Conservation (phyloP, 1,284 basidiomycete genomes). For the Mycena citricolor region DNA sequence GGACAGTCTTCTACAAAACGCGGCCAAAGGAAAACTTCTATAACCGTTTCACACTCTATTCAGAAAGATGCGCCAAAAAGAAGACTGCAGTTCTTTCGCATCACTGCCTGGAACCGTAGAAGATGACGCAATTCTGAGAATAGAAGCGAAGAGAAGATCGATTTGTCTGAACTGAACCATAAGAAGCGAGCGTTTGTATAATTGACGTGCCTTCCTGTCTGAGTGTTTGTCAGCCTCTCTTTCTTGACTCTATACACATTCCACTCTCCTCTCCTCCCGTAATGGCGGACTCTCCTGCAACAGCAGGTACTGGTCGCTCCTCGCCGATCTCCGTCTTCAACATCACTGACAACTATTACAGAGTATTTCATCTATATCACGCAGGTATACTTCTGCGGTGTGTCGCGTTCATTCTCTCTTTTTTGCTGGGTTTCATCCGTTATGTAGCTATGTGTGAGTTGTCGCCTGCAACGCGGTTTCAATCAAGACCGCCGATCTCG, state of each 20-base stretch:
- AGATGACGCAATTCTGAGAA: slow-evolving; percentile 15
- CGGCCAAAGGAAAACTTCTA: too few species aligned
- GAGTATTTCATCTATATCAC: slow-evolving; percentile 55
- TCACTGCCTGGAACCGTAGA: slow-evolving; percentile 3
- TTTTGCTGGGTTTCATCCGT: slow-evolving; percentile 26
- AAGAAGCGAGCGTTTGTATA: too few species aligned
- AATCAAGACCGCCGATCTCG: slow-evolving; percentile 27
- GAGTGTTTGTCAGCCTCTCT: slow-evolving; percentile 8
- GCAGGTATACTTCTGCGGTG: slow-evolving; percentile 81
- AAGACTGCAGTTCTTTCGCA: too few species aligned
- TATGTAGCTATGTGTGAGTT: slow-evolving; percentile 71
- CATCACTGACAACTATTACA: slow-evolving; percentile 26
- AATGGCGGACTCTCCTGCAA: slow-evolving; percentile 7
- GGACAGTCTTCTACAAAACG: too few species aligned
- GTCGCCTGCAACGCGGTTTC: slow-evolving; percentile 11
- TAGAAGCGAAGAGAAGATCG: slow-evolving; percentile 16
- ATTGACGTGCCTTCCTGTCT: background rate
- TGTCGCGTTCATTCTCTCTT: slow-evolving; percentile 37
- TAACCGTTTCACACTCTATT: too few species aligned
- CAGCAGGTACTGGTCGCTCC: slow-evolving; percentile 8
- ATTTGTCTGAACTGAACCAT: too few species aligned
- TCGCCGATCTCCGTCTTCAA: slow-evolving; percentile 15
- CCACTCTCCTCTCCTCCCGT: slow-evolving; percentile 26
- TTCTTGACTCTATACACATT: slow-evolving; percentile 42
- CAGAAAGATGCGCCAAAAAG: too few species aligned